Conservation (phyloP, 2,329 filamentous ascomycete genomes). For the Claviceps arundinis region DNA sequence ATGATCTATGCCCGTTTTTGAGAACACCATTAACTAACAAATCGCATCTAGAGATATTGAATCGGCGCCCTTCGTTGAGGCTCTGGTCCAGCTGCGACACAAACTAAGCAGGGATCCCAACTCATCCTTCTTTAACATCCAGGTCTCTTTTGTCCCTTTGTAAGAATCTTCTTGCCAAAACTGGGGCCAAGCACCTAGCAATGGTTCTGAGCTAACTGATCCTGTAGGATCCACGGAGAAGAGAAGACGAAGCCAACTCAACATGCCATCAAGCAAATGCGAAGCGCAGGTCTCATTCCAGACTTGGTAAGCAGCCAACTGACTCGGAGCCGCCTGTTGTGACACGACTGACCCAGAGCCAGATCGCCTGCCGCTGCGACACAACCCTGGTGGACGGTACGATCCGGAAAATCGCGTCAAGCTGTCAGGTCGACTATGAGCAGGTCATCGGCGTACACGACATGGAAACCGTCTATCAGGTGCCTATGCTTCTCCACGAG, state of each 20-base stretch:
- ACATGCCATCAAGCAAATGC: constrained; percentile 70
- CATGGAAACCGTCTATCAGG: constrained; percentile 84
- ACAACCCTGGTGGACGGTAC: constrained; percentile 58
- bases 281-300: constrained; percentile 63
- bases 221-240: constrained; percentile 36
- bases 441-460: constrained; percentile 86
- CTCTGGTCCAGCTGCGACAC: constrained; percentile 64
- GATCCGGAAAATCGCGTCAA: constrained; percentile 75
- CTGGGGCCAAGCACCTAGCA: not conserved
- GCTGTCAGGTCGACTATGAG: constrained; percentile 73
- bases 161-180: constrained; percentile 3
- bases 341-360: not conserved
- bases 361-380: constrained; percentile 91
- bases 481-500: constrained; percentile 71
- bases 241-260: constrained; percentile 98
- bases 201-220: not conserved
- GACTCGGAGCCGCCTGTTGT: too few species aligned
- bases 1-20: too few species aligned
- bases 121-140: constrained; percentile 70
- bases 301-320: constrained; percentile 42
- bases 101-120: constrained; percentile 47
- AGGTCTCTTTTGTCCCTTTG: constrained; percentile 76
- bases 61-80: constrained; percentile 77
- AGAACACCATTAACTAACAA: not conserved
- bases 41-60: constrained; percentile 50